Conservation (phyloP, 441 rosid species). For the Breynia disticha region DNA sequence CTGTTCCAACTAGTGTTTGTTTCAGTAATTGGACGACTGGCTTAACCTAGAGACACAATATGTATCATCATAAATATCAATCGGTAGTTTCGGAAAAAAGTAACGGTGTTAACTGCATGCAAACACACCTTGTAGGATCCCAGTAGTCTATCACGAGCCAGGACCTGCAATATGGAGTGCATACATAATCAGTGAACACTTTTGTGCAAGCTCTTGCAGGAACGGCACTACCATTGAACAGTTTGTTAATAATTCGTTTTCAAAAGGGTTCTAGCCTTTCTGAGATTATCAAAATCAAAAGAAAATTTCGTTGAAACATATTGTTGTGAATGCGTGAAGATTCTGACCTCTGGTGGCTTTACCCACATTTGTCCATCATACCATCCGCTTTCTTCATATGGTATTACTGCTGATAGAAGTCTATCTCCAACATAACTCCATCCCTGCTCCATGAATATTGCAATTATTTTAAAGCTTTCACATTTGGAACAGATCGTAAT, state of each 20-base stretch:
- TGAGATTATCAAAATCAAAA: neutral
- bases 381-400: constrained; percentile 97
- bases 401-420: constrained; percentile 86
- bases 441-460: constrained; percentile 38
- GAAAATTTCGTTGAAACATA: neutral
- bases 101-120: no score
- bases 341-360: constrained; percentile 86
- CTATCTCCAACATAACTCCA: constrained; percentile 98
- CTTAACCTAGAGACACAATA: constrained; percentile 47
- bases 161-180: constrained; percentile 37
- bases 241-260: neutral
- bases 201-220: no score
- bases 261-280: neutral
- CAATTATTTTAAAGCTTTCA: neutral
- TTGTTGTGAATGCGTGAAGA: neutral
- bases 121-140: constrained; percentile 80
- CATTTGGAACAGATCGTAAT: neutral
- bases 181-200: constrained; percentile 1
- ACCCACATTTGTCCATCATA: constrained; percentile 98
- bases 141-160: constrained; percentile 86
- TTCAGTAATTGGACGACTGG: constrained; percentile 82
- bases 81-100: no score
- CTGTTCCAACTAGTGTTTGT: constrained; percentile 77
- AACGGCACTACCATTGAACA: neutral
- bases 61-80: constrained; percentile 4